Percentiles rank a stretch among this genome's conserved stretches.
phyloP scores from a whole-genome alignment of 805 yeast genomes.

The Torulaspora quercuum region DNA sequence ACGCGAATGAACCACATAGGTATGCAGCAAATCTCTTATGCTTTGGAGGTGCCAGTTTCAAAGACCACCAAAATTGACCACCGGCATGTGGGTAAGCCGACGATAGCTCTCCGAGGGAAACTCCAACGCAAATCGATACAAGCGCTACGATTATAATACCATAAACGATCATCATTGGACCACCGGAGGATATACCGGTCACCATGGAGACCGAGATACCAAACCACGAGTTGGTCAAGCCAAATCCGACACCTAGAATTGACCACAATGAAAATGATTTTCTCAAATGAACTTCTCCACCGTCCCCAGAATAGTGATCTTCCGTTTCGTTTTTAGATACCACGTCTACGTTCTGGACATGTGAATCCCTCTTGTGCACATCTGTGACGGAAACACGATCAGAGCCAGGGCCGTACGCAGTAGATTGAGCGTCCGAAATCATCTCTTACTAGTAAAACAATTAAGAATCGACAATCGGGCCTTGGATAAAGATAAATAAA shows the following conservation, averaged over 20 bases:
- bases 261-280: conserved; percentile 49
- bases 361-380: conserved; percentile 12
- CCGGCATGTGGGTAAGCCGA: conserved; percentile 63
- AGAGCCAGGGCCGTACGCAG: conserved; percentile 8
- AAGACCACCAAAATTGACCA: conserved; percentile 62
- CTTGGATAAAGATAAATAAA: too few species aligned
- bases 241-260: conserved; percentile 58
- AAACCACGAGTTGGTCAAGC: conserved; percentile 61
- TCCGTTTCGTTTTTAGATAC: conserved; percentile 4
- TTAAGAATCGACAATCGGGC: too few species aligned
- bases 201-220: conserved; percentile 59
- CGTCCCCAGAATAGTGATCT: conserved; percentile 2
- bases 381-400: conserved; percentile 8
- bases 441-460: too few species aligned
- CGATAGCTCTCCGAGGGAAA: conserved; percentile 52
- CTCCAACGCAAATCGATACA: conserved; percentile 48
- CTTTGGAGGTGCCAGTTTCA: conserved; percentile 50
- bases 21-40: conserved; percentile 48
- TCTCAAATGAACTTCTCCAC: conserved; percentile 33
- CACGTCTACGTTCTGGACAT: conserved; percentile 2
- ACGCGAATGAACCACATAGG: conserved; percentile 61
- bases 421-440: conserved; percentile 5
- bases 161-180: conserved; percentile 56
- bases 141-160: conserved; percentile 54
- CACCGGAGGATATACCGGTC: conserved; percentile 57